Percentiles rank a stretch among this genome's conserved stretches.
Evolutionary conservation across 2,329 filamentous ascomycete genomes (phyloP).

Genomic region (Calcarisporium arbuscula): DNA sequence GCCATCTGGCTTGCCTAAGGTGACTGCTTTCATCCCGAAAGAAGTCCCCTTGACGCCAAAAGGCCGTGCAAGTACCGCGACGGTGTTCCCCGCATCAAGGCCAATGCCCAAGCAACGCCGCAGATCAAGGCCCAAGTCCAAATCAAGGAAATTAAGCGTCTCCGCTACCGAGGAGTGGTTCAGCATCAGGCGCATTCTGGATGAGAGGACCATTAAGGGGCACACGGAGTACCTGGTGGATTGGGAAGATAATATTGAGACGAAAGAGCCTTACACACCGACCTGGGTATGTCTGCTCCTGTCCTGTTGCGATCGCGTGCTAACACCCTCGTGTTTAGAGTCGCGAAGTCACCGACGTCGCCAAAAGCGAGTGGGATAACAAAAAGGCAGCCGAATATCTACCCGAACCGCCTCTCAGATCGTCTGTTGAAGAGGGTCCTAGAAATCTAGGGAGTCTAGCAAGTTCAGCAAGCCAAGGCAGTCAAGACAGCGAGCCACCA

Average conservation of each 20-base stretch:
- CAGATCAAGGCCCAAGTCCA: slow-evolving; percentile 13
- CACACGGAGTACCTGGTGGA: slow-evolving; percentile 29
- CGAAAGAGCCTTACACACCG: slow-evolving; percentile 24
- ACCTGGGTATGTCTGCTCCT: slow-evolving; percentile 24
- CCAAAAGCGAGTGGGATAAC: slow-evolving; percentile 26
- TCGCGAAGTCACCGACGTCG: slow-evolving; percentile 23
- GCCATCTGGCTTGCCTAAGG: slow-evolving; percentile 9
- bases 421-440: slow-evolving; percentile 4
- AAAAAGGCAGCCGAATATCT: slow-evolving; percentile 13
- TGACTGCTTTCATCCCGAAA: not conserved
- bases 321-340: slow-evolving; percentile 15
- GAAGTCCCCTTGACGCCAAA: not conserved
- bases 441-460: not conserved
- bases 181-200: slow-evolving; percentile 26
- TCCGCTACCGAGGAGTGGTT: slow-evolving; percentile 24
- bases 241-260: slow-evolving; percentile 27
- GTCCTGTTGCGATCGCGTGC: slow-evolving; percentile 4
- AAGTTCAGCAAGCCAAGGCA: slow-evolving; percentile 6
- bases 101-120: slow-evolving; percentile 27
- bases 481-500: slow-evolving; percentile 19
- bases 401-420: slow-evolving; percentile 1
- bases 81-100: slow-evolving; percentile 10
- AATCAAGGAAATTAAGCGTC: slow-evolving; percentile 12
- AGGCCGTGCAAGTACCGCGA: not conserved
- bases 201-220: slow-evolving; percentile 22